Conservation (phyloP, 768 basidiomycete species). For the Hebeloma cylindrosporum region DNA sequence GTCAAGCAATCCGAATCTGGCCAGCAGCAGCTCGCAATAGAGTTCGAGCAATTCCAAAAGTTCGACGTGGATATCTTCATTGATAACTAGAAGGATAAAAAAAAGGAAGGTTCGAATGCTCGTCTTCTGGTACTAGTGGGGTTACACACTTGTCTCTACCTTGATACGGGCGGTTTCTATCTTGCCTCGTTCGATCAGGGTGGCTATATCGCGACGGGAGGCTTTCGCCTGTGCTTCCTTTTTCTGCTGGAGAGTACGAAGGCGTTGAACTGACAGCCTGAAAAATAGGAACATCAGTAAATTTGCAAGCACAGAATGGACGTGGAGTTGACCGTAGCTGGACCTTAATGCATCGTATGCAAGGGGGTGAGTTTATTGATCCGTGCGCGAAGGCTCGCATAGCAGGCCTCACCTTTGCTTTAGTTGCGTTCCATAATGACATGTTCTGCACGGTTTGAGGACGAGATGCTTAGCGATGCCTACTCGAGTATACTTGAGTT, state of each 20-base stretch:
- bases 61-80: constrained; percentile 84
- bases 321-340: constrained; percentile 39
- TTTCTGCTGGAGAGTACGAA: constrained; percentile 89
- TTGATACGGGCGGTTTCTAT: constrained; percentile 83
- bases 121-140: constrained; percentile 10
- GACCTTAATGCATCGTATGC: constrained; percentile 28
- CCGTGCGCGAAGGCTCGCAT: background rate
- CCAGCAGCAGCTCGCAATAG: constrained; percentile 91
- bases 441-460: constrained; percentile 4
- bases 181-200: constrained; percentile 75
- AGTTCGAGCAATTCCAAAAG: constrained; percentile 90
- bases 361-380: background rate
- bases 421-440: constrained; percentile 29
- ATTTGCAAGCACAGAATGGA: constrained; percentile 1
- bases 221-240: constrained; percentile 77
- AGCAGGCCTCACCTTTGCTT: constrained; percentile 31
- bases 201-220: constrained; percentile 78
- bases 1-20: constrained; percentile 90
- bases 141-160: constrained; percentile 72
- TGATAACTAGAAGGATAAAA: constrained; percentile 56
- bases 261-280: constrained; percentile 82
- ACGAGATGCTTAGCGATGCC: no score
- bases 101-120: background rate
- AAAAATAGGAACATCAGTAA: background rate
- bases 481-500: no score